Base-by-base conservation (phyloP, 1,139 yeast species). In the Pneumocystis wakefieldiae region DNA sequence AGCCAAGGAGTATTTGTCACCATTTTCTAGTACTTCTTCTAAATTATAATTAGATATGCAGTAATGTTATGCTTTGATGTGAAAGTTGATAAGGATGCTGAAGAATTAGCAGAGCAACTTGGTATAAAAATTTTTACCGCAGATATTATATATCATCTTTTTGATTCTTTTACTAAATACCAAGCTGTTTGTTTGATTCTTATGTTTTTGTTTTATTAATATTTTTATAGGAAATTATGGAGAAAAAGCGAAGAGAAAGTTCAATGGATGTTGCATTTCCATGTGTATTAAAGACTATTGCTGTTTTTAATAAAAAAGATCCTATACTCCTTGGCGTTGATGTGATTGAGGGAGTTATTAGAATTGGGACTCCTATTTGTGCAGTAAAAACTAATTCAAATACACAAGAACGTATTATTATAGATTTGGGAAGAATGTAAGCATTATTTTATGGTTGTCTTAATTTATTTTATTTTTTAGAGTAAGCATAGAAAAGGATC, bases 251-350 rank as follows among this genome's bases (percentile, higher is more conserved):
- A 76, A 83, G 85, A 74, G 96, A 89, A 69, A 87, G 87, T 76
- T 80, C 87, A 77, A 92, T 85, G 70, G 86, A 82, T 71, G 98
- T 97, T 60, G 86, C 87, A 63, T 91, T 85, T 84, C 99, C 98
- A 70, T 87, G 95, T 79, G 96, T 91, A 39, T 78, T 92, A 77
- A 88, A 88, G 76, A 92, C 97, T 29, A 77, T 92, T 69, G 97
- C 94, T 78, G 90, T 94, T 73, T 94, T 92, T 75, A 94, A 94
- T 83, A 92, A 92, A 80, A 88, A 98, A 78, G 90, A 91, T 76
- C 99, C 99, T 66, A 92, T 92, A 97, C 90, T 92, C 73, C 87
- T 92, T 73, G 99, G 99, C 83, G 97, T 92, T 67, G 99, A 92
- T 75, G 96, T 92, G 67, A 75, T 82, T 63, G 97, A 92, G 74